A percentile compares a stretch with the other conserved stretches of the same genome.
phyloP scores from a whole-genome alignment of 2,329 filamentous ascomycete genomes.

The Monosporascus sp. region DNA sequence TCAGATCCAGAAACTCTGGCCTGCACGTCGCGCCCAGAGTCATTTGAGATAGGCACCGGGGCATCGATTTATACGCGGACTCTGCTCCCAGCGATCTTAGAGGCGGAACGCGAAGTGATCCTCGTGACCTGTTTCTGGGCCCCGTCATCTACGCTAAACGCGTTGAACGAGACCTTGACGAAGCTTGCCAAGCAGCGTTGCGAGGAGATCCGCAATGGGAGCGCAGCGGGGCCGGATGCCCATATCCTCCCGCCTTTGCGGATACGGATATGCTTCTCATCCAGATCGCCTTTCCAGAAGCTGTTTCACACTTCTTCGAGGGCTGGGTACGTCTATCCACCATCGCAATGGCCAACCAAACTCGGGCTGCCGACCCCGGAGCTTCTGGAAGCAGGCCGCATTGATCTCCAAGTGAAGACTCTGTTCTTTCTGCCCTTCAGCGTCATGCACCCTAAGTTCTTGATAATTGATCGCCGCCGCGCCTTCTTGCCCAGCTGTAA shows the following conservation, averaged over 20 bases:
- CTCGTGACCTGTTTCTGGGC: conserved; percentile 85
- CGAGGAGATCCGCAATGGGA: conserved; percentile 31
- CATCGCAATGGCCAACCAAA: conserved; percentile 51
- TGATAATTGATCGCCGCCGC: conserved; percentile 63
- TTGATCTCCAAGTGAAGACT: conserved; percentile 69
- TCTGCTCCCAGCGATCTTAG: conserved; percentile 57
- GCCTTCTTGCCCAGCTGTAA: conserved; percentile 77
- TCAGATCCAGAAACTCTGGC: conserved; percentile 41
- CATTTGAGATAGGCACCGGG: conserved; percentile 54
- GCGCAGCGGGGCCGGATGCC: conserved; percentile 8
- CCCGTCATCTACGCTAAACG: conserved; percentile 54
- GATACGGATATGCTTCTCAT: conserved; percentile 75
- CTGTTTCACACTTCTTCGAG: conserved; percentile 64
- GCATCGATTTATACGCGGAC: conserved; percentile 48
- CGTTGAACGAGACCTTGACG: conserved; percentile 52
- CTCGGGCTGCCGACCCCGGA: conserved; percentile 59
- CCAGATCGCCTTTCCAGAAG: conserved; percentile 67
- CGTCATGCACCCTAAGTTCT: conserved; percentile 84
- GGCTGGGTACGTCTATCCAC: conserved; percentile 57
- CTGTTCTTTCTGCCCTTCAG: conserved; percentile 76
- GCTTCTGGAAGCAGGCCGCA: conserved; percentile 47
- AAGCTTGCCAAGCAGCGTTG: conserved; percentile 47
- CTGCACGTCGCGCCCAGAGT: conserved; percentile 40
- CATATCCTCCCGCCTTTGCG: conserved; percentile 35
- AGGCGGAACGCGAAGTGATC: conserved; percentile 60